Evolutionary conservation across 345 rosid genomes (phyloP), one percentile per base, ranked within the genome.

Genomic region (Alliaria petiolata): DNA sequence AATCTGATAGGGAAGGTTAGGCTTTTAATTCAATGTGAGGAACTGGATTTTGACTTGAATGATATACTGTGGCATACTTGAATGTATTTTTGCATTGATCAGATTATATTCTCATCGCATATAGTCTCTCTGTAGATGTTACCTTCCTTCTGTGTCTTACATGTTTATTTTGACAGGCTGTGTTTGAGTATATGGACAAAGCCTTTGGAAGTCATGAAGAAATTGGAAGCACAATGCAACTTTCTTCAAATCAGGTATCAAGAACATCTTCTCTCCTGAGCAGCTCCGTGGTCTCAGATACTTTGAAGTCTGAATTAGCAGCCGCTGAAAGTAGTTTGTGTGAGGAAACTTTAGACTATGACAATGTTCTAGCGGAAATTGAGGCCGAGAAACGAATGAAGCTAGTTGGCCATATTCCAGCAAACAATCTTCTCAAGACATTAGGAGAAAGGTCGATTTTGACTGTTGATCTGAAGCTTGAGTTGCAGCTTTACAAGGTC

Each of bases 401-500:
- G 74, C 79, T 83, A 9, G 76, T 80, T 62, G 83, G 84, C 67
- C 79, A 83, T 74, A 76, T 89, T 78, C 84, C 86, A 15, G 59
- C 82, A 42, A 83, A 79, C 62, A 88, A 87, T 74, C 80, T 82
- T 71, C 81, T 85, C 1, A 87, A 87, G 85, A 71, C 81, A 78
- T 45, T 77, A 15, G 70, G 86, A 8, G 88, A 81, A 74, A 83
- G 85, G 80, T 78, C 91, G 9, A 65, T 85, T 77, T 80, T 87
- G 55, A 75, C 82, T 34, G 81, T 79, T 70, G 91, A 90, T 84
- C 81, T 92, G 80, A 95, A 88, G 92, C 92, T 91, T 26, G 91
- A 87, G 84, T 79, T 95, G 87, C 98, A 88, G 79, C 93, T 90
- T 63, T 92, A 95, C 86, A 92, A 85, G 88, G 98, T 95, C 59